Evolutionary conservation across 75 land plant species (phyloP).

Genomic region (Gnetum montanum): DNA sequence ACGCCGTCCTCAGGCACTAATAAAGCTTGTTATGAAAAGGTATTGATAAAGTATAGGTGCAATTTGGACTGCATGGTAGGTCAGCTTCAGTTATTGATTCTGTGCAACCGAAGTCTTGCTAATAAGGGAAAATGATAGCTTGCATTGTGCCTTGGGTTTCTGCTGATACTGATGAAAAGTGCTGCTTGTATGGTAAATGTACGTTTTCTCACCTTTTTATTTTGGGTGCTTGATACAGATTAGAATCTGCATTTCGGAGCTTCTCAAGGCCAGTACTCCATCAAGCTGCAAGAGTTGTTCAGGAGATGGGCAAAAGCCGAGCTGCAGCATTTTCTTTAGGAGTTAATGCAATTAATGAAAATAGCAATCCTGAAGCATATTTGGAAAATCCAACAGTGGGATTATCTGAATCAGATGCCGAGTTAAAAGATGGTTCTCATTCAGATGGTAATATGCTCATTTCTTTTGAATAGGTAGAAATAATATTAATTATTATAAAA

Average conservation of each 20-base stretch:
- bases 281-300: constrained; percentile 95
- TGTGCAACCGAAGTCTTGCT: neutral
- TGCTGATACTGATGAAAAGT: too few species aligned
- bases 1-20: constrained; percentile 87
- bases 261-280: constrained; percentile 90
- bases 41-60: constrained; percentile 9
- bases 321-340: constrained; percentile 92
- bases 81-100: neutral
- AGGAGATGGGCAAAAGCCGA: constrained; percentile 95
- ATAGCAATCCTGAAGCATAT: constrained; percentile 41
- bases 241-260: constrained; percentile 90
- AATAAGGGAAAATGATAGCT: too few species aligned
- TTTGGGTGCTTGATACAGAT: constrained; percentile 23
- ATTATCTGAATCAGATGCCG: constrained; percentile 37
- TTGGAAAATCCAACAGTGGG: constrained; percentile 27
- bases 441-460: constrained; percentile 47
- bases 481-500: too few species aligned
- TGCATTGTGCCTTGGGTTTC: too few species aligned
- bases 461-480: too few species aligned
- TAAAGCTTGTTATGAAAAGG: constrained; percentile 98
- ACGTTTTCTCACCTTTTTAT: neutral
- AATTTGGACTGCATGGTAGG: neutral
- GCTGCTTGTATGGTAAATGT: neutral
- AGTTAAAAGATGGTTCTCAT: constrained; percentile 20
- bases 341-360: constrained; percentile 73